Evolutionary conservation across 305 asterid genomes (phyloP), one percentile per base, ranked within the genome.

Genomic region (Stenogyne calaminthoides): DNA sequence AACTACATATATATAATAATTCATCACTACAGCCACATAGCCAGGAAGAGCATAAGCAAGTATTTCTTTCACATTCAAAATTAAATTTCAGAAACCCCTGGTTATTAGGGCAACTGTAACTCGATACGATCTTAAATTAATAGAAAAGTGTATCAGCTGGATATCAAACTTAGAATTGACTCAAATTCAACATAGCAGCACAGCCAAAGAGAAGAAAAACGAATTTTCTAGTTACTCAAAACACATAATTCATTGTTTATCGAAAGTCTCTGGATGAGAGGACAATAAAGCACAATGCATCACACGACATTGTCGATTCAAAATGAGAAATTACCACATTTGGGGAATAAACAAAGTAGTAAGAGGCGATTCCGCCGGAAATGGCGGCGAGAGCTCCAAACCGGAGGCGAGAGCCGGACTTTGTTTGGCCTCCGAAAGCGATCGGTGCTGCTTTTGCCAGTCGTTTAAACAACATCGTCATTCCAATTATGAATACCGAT

Each of bases 311-410:
- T 47, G 44, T 44, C 47, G 64, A 76, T 70, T 15, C 20, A 40
- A 20, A 60, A 20, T 16, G 66, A 79, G 52, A 73, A 68, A 75
- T 78, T 87, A 92, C 98, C 95, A 86, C 71, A 85, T 79, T 76
- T 36, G 80, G 77, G 46, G 92, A 82, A 47, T 96, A 86, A 67
- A 76, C 82, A 74, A 54, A 61, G 86, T 77, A 90, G 74, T 83
- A 90, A 59, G 89, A 85, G 57, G 96, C 85, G 64, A 88, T 73
- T 79, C 94, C 96, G 68, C 92, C 96, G 36, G 94, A 84, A 71
- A 86, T 67, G 34, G 96, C 96, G 11, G 94, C 96, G 62, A 90
- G 74, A 76, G 96, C 93, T 80, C 98, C 96, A 49, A 88, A 81
- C 11, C 88, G 88, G 64, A 84, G 7, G 69, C 89, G 87, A 61